Evolutionary conservation across 306 rosid species (phyloP).

Genomic region (Rubus parviflorus): DNA sequence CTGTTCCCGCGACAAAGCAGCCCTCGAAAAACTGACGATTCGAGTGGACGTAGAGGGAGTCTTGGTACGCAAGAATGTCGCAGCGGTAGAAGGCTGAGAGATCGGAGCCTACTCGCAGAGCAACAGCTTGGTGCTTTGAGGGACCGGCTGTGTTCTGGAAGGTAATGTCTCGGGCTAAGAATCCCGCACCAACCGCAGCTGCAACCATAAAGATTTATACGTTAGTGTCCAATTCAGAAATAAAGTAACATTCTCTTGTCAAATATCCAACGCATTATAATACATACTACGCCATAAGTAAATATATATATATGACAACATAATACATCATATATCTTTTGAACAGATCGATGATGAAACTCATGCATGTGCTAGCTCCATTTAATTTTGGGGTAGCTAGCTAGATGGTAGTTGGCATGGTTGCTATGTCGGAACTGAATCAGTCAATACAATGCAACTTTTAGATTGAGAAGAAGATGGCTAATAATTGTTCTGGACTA

Average conservation of each 20-base stretch:
- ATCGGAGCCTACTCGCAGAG: conserved; percentile 82
- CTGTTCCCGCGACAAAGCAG: conserved; percentile 65
- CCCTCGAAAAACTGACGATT: conserved; percentile 72
- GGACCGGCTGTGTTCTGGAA: conserved; percentile 92
- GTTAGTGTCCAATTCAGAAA: neutral
- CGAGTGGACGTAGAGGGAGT: conserved; percentile 87
- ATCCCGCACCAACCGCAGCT: conserved; percentile 73
- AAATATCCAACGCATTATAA: too few species aligned
- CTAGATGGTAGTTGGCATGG: too few species aligned
- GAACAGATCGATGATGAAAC: too few species aligned
- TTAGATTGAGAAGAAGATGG: neutral
- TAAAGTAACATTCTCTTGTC: neutral
- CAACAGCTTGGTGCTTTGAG: conserved; percentile 93
- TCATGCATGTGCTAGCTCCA: too few species aligned
- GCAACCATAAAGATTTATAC: conserved; percentile 21
- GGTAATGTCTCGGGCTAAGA: conserved; percentile 69
- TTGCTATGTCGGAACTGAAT: too few species aligned
- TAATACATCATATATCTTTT: too few species aligned
- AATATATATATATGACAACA: too few species aligned
- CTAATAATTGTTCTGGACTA: neutral
- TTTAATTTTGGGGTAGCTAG: too few species aligned
- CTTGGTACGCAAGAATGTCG: conserved; percentile 80
- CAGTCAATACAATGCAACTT: neutral
- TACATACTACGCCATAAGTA: too few species aligned
- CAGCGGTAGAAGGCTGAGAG: conserved; percentile 78